Base-by-base conservation (phyloP, 768 basidiomycete species). In the Xanthoconium purpureum region DNA sequence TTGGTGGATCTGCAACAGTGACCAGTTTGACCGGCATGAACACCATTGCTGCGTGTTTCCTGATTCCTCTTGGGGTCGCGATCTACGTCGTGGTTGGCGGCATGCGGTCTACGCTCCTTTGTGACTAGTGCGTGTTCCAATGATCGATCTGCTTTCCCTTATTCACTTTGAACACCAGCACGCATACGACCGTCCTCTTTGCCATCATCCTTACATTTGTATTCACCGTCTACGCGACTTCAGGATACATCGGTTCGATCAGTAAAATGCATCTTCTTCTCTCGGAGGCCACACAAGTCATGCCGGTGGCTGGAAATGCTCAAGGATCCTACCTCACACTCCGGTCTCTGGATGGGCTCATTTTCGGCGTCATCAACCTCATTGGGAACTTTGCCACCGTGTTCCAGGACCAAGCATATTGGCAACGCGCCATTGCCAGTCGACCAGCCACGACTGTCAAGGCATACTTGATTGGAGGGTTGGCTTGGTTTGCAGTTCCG, bases 401-500 rank as follows among this genome's bases (percentile, higher is more conserved):
- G 5, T 82, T 83, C 64, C 78, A 82, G 63, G 81, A 83, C 56
- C 86, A 90, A 65, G 87, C 90, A 1, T 98, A 96, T 72, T 96
- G 91, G 87, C 91, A 94, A 66, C 81, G 92, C 13, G 94, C 94
- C 1, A 93, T 97, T 66, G 94, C 95, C 2, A 88, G 86, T 57
- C 76, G 85, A 15, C 93, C 92, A 0, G 85, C 83, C 2, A 85
- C 81, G n/a, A 89, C 88, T 13, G 93, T 95, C 56, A 94, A 94
- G 71, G 94, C 90, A 0, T 98, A 93, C 74, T 76, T 95, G 5
- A 78, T 94, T 9, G 95, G 94, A 43, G 94, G 94, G 4, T 68
- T 94, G 9, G 88, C 91, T 2, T 97, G 95, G 94, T 93, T 95
- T 66, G 84, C 89, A 1, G 92, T 94, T 56, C 92, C 92, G 0